Evolutionary conservation across 257 asterid genomes (phyloP), one percentile per base, ranked within the genome.

Genomic region (Jasminum sambac): DNA sequence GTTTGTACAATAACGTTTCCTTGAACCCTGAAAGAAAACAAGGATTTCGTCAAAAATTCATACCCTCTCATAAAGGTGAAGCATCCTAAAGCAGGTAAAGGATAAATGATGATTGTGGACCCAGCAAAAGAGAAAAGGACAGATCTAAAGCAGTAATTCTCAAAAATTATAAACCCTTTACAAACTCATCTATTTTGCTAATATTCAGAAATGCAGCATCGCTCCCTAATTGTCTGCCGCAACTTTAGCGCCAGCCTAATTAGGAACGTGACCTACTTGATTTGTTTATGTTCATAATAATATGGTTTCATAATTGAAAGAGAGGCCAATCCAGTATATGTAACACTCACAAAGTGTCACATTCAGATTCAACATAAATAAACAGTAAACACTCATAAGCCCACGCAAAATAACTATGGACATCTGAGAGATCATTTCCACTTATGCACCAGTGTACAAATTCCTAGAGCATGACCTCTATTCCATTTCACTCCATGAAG

Each of bases 1-100:
- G 70, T 84, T 95, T 77, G 99, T 95, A 79, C 99, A 95, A 64
- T 87, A 95, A 68, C 87, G 99, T 72, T 79, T 91, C 69, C 98
- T 83, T 72, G 99, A 95, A 64, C 95, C 99, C 99, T 95, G 86
- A 48, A 76, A 81, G 58, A 68, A 40, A 19, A 65, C 40, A 63
- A 71, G 61, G 63, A 73, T 69, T 39, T 36, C 63, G 63, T 43
- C 34, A 50, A 68, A 6, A 62, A 50, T 46, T 65, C 74, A 61
- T 57, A 37, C 19, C 39, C 65, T 55, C 42, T 34, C 61, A 41
- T 57, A 75, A 26, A 52, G 43, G 41, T 50, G 74, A 46, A 72
- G 48, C 66, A 61, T 66, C 23, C 57, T 36, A 48, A n/a, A n/a
- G n/a, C n/a, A n/a, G n/a, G n/a, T n/a, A n/a, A 71, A 41, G 66